Evolutionary conservation across 2,329 filamentous ascomycete genomes (phyloP), one percentile per base, ranked within the genome.

Genomic region (Microcyclosporella mali): DNA sequence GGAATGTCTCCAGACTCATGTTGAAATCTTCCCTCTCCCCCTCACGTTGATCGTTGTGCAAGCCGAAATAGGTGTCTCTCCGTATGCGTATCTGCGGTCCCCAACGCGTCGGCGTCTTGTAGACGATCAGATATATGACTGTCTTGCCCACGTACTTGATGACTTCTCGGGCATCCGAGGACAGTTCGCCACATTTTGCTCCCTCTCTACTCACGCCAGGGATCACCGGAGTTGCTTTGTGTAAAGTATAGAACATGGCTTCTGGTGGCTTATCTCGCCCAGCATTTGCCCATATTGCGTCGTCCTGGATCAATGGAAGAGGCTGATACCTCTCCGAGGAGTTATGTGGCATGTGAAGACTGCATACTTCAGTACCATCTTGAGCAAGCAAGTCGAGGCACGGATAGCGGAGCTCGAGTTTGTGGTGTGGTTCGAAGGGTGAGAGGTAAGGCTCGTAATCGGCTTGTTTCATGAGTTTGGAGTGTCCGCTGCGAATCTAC

Each of bases 261-360:
- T 42, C 46, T 8, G 16, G 17, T 8, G 28, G 16, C n/a, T 33
- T 32, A 21, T 50, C 47, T 10, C 47, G 47, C 12, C 44, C 44
- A n/a, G 47, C 37, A 19, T 39, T 29, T 12, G 15, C 18, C 9
- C 25, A 39, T 4, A 50, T 32, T 17, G 41, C 19, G 4, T 36
- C 28, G 37, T 50, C 44, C 9, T 12, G 30, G 15, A 47, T 44
- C 17, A 50, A 35, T 30, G 44, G 44, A 17, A 41, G 38, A 10
- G 47, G 47, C 19, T 41, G 40, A 25, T 42, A 47, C 4, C 47
- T 32, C 14, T 37, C 18, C 16, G 38, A 17, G 6, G 40, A 32
- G 32, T 44, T 42, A 9, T 25, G 11, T 9, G 47, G 43, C 27
- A 28, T 44, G 34, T 50, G 41, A 17, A 50, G 18, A 2, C 41